A percentile compares a stretch with the other conserved stretches of the same genome.
Evolutionary conservation across 2,329 filamentous ascomycete genomes (phyloP).

Genomic region (Cadophora luteo-olivacea): DNA sequence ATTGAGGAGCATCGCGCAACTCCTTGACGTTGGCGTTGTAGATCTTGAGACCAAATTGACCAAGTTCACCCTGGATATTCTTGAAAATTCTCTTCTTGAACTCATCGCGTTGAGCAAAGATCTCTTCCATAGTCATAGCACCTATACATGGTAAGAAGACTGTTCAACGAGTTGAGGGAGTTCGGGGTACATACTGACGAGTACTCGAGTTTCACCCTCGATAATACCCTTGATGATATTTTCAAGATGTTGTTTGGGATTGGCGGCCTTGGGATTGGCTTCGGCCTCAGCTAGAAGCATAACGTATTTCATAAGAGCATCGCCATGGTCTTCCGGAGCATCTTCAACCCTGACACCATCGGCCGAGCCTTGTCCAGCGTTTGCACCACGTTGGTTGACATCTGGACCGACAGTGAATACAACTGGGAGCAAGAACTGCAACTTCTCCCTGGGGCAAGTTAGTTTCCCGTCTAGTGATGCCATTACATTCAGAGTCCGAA

Average conservation of each 20-base stretch:
- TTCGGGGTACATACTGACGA: constrained; percentile 61
- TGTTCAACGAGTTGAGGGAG: not conserved
- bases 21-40: constrained; percentile 82
- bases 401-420: constrained; percentile 88
- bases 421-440: constrained; percentile 81
- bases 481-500: not conserved
- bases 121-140: constrained; percentile 70
- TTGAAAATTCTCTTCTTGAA: constrained; percentile 79
- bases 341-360: constrained; percentile 25
- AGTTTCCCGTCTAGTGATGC: not conserved
- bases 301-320: constrained; percentile 81
- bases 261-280: constrained; percentile 47
- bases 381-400: constrained; percentile 61
- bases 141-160: constrained; percentile 40
- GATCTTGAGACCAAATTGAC: constrained; percentile 80
- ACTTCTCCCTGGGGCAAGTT: constrained; percentile 67
- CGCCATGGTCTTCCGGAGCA: constrained; percentile 56
- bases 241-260: constrained; percentile 66
- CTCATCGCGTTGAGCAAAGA: constrained; percentile 71
- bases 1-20: constrained; percentile 80
- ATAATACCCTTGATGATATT: constrained; percentile 91
- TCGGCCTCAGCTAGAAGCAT: constrained; percentile 74
- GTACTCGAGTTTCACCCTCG: constrained; percentile 83
- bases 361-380: constrained; percentile 40
- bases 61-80: constrained; percentile 65